Evolutionary conservation across 2,329 filamentous ascomycete genomes (phyloP).

Genomic region (Alternaria solani): DNA sequence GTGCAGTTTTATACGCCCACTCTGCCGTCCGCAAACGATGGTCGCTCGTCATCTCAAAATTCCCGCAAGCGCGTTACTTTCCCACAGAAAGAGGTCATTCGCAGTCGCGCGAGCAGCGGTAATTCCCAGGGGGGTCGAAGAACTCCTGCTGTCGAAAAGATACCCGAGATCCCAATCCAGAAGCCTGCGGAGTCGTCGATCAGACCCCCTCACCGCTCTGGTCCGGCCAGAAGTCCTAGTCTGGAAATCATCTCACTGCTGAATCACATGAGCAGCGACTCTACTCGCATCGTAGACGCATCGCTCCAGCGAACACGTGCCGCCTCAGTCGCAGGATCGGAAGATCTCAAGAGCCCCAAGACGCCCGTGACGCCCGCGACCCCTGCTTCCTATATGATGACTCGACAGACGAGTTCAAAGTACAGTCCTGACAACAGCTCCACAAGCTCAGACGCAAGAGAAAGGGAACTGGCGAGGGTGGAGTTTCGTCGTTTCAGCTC

Average conservation of each 20-base stretch:
- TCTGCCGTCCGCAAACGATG: neutral
- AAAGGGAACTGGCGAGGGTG: slow-evolving; percentile 22
- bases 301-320: slow-evolving; percentile 16
- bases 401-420: slow-evolving; percentile 2
- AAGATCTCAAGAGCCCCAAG: neutral
- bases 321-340: neutral
- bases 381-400: neutral
- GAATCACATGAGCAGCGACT: slow-evolving; percentile 17
- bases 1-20: slow-evolving; percentile 1
- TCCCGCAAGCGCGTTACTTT: slow-evolving; percentile 10
- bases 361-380: neutral
- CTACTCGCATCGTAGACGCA: slow-evolving; percentile 23
- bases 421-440: slow-evolving; percentile 16
- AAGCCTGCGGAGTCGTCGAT: neutral
- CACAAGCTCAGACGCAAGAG: slow-evolving; percentile 21
- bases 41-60: neutral
- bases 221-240: slow-evolving; percentile 13
- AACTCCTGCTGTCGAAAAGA: slow-evolving; percentile 3
- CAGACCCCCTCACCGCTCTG: slow-evolving; percentile 5
- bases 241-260: slow-evolving; percentile 30
- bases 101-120: slow-evolving; percentile 6
- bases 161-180: slow-evolving; percentile 1
- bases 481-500: slow-evolving; percentile 34
- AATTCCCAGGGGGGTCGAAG: neutral
- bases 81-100: slow-evolving; percentile 7